These are phyloP conservation scores for Metschnikowia sp. DNA, from an alignment of 805 yeast genomes.

Conservation along the genomic window DNA sequence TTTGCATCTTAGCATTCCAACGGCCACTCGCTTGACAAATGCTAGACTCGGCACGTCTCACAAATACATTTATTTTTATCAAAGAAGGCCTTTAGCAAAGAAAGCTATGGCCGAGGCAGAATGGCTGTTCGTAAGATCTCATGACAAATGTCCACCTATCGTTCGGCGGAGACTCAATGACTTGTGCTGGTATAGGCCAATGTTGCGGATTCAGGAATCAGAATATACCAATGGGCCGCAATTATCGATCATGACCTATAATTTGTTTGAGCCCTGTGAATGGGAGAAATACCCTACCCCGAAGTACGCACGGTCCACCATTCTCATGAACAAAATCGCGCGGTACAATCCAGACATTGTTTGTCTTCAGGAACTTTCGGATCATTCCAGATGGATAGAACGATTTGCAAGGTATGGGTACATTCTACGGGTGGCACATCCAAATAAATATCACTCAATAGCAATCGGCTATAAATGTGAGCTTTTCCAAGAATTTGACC, in stretches of 20 bases:
- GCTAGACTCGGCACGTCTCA: too few relatives aligned
- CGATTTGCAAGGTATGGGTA: slow-evolving; percentile 1
- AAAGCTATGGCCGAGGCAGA: background rate
- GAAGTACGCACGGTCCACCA: background rate
- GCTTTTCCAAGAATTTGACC: background rate
- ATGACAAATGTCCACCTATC: background rate
- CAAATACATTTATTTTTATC: too few relatives aligned
- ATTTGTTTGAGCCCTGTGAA: background rate
- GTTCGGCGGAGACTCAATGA: background rate
- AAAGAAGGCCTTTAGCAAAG: too few relatives aligned
- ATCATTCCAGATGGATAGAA: background rate
- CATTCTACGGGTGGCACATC: background rate
- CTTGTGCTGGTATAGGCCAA: slow-evolving; percentile 1
- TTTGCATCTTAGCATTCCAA: too few relatives aligned
- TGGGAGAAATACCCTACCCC: background rate
- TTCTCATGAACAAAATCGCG: slow-evolving; percentile 2
- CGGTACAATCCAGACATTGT: slow-evolving; percentile 8
- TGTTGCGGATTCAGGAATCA: background rate
- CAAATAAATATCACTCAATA: slow-evolving; percentile 1
- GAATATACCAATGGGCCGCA: slow-evolving; percentile 4
- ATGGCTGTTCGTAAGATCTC: background rate
- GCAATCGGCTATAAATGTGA: slow-evolving; percentile 4
- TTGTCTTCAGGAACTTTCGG: slow-evolving; percentile 5
- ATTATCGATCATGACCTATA: slow-evolving; percentile 7
- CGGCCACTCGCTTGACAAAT: too few relatives aligned